Conservation (phyloP, 2,329 filamentous ascomycete species). For the Beauveria varroae region DNA sequence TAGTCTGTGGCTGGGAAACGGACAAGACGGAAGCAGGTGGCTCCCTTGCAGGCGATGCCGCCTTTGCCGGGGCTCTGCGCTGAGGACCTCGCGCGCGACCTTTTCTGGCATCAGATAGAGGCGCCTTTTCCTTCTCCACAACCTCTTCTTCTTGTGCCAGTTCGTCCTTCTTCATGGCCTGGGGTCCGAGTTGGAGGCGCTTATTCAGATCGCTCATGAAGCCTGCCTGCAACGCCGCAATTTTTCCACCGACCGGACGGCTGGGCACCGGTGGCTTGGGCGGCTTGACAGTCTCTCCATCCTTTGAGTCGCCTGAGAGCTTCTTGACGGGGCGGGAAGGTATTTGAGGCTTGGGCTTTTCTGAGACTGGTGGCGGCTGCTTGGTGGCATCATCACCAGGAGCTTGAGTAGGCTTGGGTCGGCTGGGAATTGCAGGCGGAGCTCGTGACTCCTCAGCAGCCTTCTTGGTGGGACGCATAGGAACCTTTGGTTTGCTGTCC, state of each 20-base stretch:
- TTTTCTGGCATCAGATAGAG: conserved; percentile 85
- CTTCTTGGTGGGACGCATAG: conserved; percentile 30
- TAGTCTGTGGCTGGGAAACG: conserved; percentile 39
- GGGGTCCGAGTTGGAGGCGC: conserved; percentile 78
- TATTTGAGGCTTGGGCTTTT: conserved; percentile 50
- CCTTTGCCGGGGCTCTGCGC: conserved; percentile 57
- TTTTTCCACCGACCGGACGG: conserved; percentile 74
- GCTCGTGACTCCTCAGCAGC: conserved; percentile 28
- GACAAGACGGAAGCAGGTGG: conserved; percentile 31
- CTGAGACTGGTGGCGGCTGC: conserved; percentile 37
- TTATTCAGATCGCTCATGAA: conserved; percentile 94
- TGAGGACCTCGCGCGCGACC: conserved; percentile 82
- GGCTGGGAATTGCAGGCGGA: conserved; percentile 38
- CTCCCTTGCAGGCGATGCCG: conserved; percentile 21
- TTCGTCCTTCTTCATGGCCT: conserved; percentile 69
- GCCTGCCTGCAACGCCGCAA: conserved; percentile 80
- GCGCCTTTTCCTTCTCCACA: conserved; percentile 59
- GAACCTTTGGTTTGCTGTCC: conserved; percentile 22
- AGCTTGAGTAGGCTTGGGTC: conserved; percentile 44
- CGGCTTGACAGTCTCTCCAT: conserved; percentile 36
- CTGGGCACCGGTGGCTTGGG: conserved; percentile 74
- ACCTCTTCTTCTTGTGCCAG: conserved; percentile 46
- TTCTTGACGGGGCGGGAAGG: conserved; percentile 57
- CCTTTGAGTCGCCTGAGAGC: conserved; percentile 31
- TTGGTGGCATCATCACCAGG: conserved; percentile 29